Percentiles rank a stretch among this genome's conserved stretches.
Conservation (phyloP, 1,139 yeast species). For the Tardiomyces blankii region DNA sequence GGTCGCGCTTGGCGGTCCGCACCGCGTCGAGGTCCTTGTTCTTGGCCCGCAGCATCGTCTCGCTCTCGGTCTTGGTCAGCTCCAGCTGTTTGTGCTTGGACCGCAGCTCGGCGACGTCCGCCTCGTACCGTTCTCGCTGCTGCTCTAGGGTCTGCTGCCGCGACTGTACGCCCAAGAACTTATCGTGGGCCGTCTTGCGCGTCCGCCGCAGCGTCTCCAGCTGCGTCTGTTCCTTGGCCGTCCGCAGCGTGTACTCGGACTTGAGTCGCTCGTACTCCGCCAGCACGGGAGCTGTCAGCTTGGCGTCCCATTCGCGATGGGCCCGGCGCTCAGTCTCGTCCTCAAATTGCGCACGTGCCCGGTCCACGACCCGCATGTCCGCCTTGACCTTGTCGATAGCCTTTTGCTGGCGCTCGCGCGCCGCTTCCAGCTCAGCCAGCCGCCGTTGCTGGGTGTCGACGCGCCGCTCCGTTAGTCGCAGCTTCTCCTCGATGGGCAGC, state of each 20-base stretch:
- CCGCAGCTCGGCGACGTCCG: conserved; percentile 25
- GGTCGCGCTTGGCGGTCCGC: conserved; percentile 36
- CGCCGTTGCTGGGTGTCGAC: conserved; percentile 40
- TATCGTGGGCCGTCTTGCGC: conserved; percentile 18
- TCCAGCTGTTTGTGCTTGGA: conserved; percentile 22
- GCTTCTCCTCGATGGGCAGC: conserved; percentile 44
- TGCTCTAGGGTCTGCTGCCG: conserved; percentile 17
- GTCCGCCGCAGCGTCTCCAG: conserved; percentile 17
- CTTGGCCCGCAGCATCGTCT: conserved; percentile 26
- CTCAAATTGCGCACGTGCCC: conserved; percentile 36
- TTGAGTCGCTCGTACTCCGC: conserved; percentile 52
- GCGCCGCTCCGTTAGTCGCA: conserved; percentile 37
- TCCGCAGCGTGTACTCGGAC: conserved; percentile 32
- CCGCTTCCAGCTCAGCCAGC: conserved; percentile 41
- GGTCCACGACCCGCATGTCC: conserved; percentile 40
- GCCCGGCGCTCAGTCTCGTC: conserved; percentile 26
- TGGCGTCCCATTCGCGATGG: conserved; percentile 19
- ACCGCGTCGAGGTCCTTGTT: conserved; percentile 34
- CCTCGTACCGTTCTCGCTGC: conserved; percentile 12
- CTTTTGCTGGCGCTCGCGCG: conserved; percentile 40
- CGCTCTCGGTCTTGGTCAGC: conserved; percentile 23
- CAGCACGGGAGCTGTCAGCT: conserved; percentile 41
- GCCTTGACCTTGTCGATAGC: conserved; percentile 33
- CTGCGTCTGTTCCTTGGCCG: conserved; percentile 20
- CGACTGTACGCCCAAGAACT: conserved; percentile 16